Evolutionary conservation across 148 eudicot species (phyloP), one percentile per base, ranked within the genome.

Genomic region (Persicaria maculosa): DNA sequence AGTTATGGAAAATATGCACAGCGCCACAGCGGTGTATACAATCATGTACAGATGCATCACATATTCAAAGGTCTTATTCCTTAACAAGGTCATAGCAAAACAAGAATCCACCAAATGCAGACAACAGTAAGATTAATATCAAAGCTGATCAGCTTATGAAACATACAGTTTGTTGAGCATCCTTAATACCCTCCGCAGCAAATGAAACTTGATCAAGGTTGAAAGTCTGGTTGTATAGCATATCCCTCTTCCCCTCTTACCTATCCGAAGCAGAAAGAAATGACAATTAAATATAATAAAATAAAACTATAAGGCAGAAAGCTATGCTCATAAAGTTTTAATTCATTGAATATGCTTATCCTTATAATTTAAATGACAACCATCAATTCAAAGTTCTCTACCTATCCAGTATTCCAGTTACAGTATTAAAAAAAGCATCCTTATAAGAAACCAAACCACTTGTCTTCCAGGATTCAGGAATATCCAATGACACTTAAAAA

Each of bases 91-190:
- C 47, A 6, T 65, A 62, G 46, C 45, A 65, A 10, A 40, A 15
- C 43, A 65, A 65, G 46, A 36, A 65, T 40, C 70, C 70, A 65
- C 46, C 16, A 65, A 14, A 65, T 15, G 70, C 70, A 65, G 70
- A 65, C 47, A 65, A 9, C 19, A 22, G 67, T 15, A 68, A 68
- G 5, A 68, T 0, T 12, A 15, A 45, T 59, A 65, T 65, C 47
- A 69, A 68, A 47, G 76, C 4, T 46, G 40, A n/a, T 4, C 50
- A 50, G 59, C 59, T 57, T 22, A n/a, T 61, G 36, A 17, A 74
- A 86, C 96, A 79, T 87, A 95, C 98, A 77, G 98, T 95, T 89
- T 95, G 97, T 73, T 92, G 98, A 74, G 98, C 97, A 83, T 95
- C 96, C 88, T 90, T 94, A 58, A 94, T 87, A 46, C 92, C 98